phyloP scores from a whole-genome alignment of 1,139 yeast genomes.

The Sporopachydermia cereana region DNA sequence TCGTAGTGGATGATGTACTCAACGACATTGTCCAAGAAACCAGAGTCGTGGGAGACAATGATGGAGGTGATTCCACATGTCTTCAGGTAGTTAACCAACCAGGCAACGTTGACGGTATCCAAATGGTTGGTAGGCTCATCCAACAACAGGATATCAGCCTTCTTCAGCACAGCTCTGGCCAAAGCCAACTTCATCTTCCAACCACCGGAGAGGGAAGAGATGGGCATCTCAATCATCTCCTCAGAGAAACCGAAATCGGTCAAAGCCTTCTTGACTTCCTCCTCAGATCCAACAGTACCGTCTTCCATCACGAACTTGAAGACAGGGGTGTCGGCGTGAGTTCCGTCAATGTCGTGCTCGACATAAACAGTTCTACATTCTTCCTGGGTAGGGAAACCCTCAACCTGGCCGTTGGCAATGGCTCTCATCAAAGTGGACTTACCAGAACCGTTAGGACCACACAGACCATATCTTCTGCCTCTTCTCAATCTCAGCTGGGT shows the following conservation, averaged over 20 bases:
- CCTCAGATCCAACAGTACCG: conserved; percentile 56
- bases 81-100: conserved; percentile 98
- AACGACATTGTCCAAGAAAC: conserved; percentile 95
- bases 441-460: conserved; percentile 99
- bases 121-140: conserved; percentile 99
- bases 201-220: conserved; percentile 97
- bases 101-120: conserved; percentile 97
- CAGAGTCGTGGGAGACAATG: conserved; percentile 98
- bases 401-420: conserved; percentile 99
- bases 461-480: conserved; percentile 98
- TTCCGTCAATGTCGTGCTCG: conserved; percentile 98
- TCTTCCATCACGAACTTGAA: conserved; percentile 75
- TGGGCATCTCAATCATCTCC: conserved; percentile 85
- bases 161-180: conserved; percentile 98
- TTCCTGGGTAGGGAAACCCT: conserved; percentile 98
- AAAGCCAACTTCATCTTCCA: conserved; percentile 99
- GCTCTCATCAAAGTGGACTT: conserved; percentile 99
- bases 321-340: conserved; percentile 92
- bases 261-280: conserved; percentile 56
- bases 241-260: conserved; percentile 85
- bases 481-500: conserved; percentile 99
- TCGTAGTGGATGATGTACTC: conserved; percentile 99
- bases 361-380: conserved; percentile 98
- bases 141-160: conserved; percentile 93
- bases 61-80: conserved; percentile 97